Base-by-base conservation (phyloP, 2,329 filamentous ascomycete species). In the Colletotrichum scovillei region DNA sequence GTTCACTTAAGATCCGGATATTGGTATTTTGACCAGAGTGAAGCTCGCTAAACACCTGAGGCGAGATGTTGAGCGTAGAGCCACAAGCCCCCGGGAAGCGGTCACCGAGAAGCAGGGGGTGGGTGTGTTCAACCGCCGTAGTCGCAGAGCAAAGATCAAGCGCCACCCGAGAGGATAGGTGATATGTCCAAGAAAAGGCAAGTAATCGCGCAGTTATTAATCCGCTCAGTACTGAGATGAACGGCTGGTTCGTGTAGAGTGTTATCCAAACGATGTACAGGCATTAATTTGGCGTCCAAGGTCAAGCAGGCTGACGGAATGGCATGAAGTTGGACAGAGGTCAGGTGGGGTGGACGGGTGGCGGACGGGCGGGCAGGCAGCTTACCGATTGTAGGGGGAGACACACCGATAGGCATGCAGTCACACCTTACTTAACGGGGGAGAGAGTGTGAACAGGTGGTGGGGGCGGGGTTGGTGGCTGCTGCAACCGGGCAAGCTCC, bases 281-380 rank as follows among this genome's bases (percentile, higher is more conserved):
- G 49, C 53, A 52, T 32, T 49, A 26, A 58, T 38, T 26, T 30
- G 60, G 60, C 55, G 46, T 30, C 12, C 49, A 46, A 58, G 42
- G 30, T 32, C 9, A 32, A 32, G 42, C 7, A 68, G 69, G 69
- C 56, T 62, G 69, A 72, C 28, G 63, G 62, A 19, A 28, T 19
- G 24, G 38, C 19, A 49, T 22, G 42, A 49, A 49, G 42, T 49
- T 49, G 60, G 46, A 32, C 30, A 28, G 30, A 7, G 35, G 38
- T 64, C 62, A 65, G 19, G 52, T 65, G 64, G 53, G 67, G 53
- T 63, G 24, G 24, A 56, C 6, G 63, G 57, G 30, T 26, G 32
- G 16, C 19, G 42, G 19, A 49, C 19, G 42, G 42, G 42, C 19
- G 42, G 32, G 32, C 32, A 12, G 32, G 32, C 32, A 35, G 38